Conservation (phyloP, 148 eudicot species). For the Silene conica region DNA sequence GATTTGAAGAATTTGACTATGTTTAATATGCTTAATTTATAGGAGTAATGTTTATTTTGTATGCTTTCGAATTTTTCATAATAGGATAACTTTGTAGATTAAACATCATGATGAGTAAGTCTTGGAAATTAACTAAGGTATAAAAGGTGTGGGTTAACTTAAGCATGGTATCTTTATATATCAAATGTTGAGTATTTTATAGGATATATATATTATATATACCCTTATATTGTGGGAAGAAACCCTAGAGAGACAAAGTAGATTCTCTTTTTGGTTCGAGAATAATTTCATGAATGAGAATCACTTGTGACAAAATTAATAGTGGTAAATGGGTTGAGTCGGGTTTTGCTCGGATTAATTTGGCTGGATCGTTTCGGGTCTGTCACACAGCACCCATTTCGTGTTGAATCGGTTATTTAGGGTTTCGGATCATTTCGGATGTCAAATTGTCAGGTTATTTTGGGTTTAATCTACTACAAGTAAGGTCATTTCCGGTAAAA, state of each 20-base stretch:
- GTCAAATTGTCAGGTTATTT: too few species aligned
- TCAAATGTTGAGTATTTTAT: not conserved
- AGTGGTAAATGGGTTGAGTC: too few species aligned
- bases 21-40: too few species aligned
- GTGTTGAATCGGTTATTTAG: too few species aligned
- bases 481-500: too few species aligned
- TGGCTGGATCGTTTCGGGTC: too few species aligned
- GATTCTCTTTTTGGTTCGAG: not conserved
- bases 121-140: conserved; percentile 20
- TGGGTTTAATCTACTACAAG: too few species aligned
- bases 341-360: too few species aligned
- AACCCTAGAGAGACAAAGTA: not conserved
- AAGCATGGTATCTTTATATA: conserved; percentile 19
- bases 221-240: not conserved
- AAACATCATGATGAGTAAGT: not conserved
- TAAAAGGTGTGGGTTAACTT: conserved; percentile 1
- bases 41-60: too few species aligned
- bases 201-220: too few species aligned
- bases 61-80: not conserved
- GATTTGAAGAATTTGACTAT: not conserved
- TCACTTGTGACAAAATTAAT: not conserved
- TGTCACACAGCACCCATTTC: too few species aligned
- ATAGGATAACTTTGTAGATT: not conserved
- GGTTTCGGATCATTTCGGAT: too few species aligned
- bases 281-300: not conserved